A percentile compares a stretch with the other conserved stretches of the same genome.
Evolutionary conservation across 2,329 filamentous ascomycete genomes (phyloP).

Genomic region (Coniosporium tulheliwenetii): DNA sequence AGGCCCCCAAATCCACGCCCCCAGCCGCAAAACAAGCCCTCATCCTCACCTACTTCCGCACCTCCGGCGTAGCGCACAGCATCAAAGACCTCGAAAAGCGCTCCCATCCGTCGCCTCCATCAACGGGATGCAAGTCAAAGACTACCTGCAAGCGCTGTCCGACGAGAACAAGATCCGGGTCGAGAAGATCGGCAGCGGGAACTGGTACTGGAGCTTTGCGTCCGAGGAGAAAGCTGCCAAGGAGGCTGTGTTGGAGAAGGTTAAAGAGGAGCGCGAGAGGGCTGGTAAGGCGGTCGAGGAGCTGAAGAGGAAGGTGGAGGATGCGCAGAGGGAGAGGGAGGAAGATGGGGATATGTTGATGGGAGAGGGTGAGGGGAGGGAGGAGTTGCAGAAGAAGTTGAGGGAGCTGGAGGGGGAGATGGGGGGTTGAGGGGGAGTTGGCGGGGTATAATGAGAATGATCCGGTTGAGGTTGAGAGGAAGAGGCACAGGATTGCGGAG

Average conservation of each 20-base stretch:
- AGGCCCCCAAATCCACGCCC: constrained; percentile 40
- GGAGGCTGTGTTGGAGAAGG: constrained; percentile 21
- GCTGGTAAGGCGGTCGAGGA: constrained; percentile 17
- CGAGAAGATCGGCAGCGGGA: constrained; percentile 55
- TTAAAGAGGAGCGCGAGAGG: constrained; percentile 22
- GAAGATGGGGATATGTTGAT: constrained; percentile 21
- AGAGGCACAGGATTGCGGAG: constrained; percentile 15
- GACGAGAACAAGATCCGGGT: constrained; percentile 47
- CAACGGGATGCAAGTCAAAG: constrained; percentile 51
- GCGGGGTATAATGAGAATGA: constrained; percentile 29
- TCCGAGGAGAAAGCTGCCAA: constrained; percentile 38
- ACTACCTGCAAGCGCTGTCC: constrained; percentile 45
- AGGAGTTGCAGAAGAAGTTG: constrained; percentile 21
- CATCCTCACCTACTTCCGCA: constrained; percentile 44
- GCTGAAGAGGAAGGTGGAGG: constrained; percentile 23
- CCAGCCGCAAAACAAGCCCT: constrained; percentile 41
- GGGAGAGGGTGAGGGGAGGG: constrained; percentile 15
- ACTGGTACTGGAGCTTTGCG: constrained; percentile 57
- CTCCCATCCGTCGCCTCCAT: constrained; percentile 46
- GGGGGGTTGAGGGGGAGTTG: constrained; percentile 23
- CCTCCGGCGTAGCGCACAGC: constrained; percentile 44
- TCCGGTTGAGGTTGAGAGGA: constrained; percentile 27
- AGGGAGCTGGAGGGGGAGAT: constrained; percentile 19
- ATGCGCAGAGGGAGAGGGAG: constrained; percentile 19
- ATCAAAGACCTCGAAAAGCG: constrained; percentile 53